These are phyloP conservation scores for Botrytis elliptica DNA, from an alignment of 2,329 filamentous ascomycete genomes.

Conservation along the genomic window DNA sequence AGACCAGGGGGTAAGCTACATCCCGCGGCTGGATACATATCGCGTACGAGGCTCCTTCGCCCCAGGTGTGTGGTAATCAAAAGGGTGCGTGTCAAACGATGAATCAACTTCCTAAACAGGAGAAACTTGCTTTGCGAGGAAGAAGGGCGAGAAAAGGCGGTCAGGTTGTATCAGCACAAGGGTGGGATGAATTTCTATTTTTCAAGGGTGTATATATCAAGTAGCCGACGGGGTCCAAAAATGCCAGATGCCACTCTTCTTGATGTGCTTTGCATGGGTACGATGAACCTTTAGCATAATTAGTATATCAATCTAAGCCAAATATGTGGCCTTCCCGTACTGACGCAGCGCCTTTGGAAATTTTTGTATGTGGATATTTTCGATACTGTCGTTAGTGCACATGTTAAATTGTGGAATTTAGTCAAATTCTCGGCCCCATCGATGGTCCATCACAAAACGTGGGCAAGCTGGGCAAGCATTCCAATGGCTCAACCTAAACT, in stretches of 20 bases:
- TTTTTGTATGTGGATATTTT: conserved; percentile 9
- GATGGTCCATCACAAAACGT: conserved; percentile 13
- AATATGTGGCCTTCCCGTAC: conserved; percentile 15
- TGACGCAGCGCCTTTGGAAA: conserved; percentile 10
- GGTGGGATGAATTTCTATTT: conserved; percentile 18
- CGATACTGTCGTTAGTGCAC: conserved; percentile 10
- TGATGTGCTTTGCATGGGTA: conserved; percentile 5
- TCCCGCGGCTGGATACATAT: conserved; percentile 21
- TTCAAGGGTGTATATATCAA: conserved; percentile 20
- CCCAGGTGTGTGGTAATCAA: conserved; percentile 33
- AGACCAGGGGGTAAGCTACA: conserved; percentile 19
- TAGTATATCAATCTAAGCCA: conserved; percentile 16
- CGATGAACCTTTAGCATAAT: conserved; percentile 1
- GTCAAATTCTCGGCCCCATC: conserved; percentile 19
- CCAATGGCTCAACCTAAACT: background rate
- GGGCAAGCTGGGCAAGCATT: conserved; percentile 13
- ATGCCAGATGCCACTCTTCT: conserved; percentile 14
- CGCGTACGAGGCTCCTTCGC: conserved; percentile 22
- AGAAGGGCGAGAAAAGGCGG: conserved; percentile 16
- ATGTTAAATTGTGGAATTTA: conserved; percentile 17
- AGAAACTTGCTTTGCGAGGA: conserved; percentile 19
- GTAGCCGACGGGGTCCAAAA: conserved; percentile 17
- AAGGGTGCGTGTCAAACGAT: conserved; percentile 23
- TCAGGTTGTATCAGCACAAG: conserved; percentile 17
- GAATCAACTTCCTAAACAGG: conserved; percentile 19